A percentile compares a stretch with the other conserved stretches of the same genome.
phyloP scores from a whole-genome alignment of 2,329 filamentous ascomycete species.

The Hirsutella minnesotensis region DNA sequence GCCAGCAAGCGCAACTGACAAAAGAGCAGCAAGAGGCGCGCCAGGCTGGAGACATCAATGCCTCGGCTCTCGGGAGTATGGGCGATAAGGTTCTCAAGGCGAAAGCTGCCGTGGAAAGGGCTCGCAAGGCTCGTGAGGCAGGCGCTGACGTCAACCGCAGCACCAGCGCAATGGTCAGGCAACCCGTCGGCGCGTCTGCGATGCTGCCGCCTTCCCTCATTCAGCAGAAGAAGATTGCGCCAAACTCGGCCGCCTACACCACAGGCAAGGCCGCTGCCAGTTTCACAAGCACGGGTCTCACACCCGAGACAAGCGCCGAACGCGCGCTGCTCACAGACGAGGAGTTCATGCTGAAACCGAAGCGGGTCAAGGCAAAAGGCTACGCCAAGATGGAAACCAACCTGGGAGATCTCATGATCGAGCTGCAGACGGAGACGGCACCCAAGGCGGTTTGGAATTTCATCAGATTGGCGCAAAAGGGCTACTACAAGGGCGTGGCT shows the following conservation, averaged over 20 bases:
- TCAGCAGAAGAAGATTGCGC: constrained; percentile 49
- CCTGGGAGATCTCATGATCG: constrained; percentile 73
- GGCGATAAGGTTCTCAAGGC: constrained; percentile 78
- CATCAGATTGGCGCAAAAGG: constrained; percentile 71
- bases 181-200: constrained; percentile 10
- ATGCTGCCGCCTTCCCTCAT: constrained; percentile 26
- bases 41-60: constrained; percentile 60
- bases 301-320: constrained; percentile 80
- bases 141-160: constrained; percentile 45
- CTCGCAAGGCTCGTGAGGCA: constrained; percentile 60
- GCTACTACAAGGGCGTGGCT: constrained; percentile 72
- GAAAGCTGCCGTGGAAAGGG: constrained; percentile 87
- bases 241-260: constrained; percentile 83
- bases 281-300: constrained; percentile 89
- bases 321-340: constrained; percentile 82
- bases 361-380: constrained; percentile 77
- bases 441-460: constrained; percentile 98
- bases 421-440: constrained; percentile 81
- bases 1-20: constrained; percentile 54
- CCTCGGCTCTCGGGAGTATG: constrained; percentile 64
- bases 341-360: constrained; percentile 91
- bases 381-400: constrained; percentile 86
- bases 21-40: constrained; percentile 59
- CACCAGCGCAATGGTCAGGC: constrained; percentile 29
- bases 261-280: constrained; percentile 85